Evolutionary conservation across 2,329 filamentous ascomycete species (phyloP), one percentile per base, ranked within the genome.

Genomic region (Phaeosphaeriaceae sp.): DNA sequence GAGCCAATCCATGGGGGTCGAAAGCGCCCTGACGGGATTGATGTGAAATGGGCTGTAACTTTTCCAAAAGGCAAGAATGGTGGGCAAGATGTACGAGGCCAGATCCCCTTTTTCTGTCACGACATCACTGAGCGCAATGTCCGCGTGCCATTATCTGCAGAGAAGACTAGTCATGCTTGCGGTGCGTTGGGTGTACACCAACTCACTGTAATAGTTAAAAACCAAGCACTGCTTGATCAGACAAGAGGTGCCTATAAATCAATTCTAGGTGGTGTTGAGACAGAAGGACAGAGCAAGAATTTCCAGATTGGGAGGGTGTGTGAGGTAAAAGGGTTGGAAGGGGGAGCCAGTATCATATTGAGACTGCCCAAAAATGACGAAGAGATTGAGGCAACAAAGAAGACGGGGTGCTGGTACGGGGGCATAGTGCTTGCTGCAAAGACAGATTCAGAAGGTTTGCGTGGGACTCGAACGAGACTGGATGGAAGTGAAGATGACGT

Each of bases 11-110:
- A 74, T 0, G 84, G 86, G 0, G 84, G 83, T 0, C 74, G 86
- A 17, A 79, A 73, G 11, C 71, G 77, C 21, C 79, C 80, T 0
- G 83, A 87, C 63, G 84, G 84, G 0, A 71, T 74, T 1, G 77
- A 81, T 26, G 67, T 88, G 23, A 75, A 82, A 50, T 89, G 86
- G 85, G 77, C 80, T 18, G 79, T 85, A 18, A 81, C 83, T 0
- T 79, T 79, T 15, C 76, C 78, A 0, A 67, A 74, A n/a, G 71
- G 72, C 11, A 65, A 75, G 1, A 69, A 73, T 7, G 64, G 67
- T 1, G 67, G 64, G 0, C 68, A 71, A 49, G 15, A 16, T 7
- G 46, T 44, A 3, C 72, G 81, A 0, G 84, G 85, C 0, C 71
- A 73, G 12, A 63, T 85, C 9, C 87, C 86, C 0, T 89, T 89